Base-by-base conservation (phyloP, 331 rosid genomes). In the Malus hybrid region DNA sequence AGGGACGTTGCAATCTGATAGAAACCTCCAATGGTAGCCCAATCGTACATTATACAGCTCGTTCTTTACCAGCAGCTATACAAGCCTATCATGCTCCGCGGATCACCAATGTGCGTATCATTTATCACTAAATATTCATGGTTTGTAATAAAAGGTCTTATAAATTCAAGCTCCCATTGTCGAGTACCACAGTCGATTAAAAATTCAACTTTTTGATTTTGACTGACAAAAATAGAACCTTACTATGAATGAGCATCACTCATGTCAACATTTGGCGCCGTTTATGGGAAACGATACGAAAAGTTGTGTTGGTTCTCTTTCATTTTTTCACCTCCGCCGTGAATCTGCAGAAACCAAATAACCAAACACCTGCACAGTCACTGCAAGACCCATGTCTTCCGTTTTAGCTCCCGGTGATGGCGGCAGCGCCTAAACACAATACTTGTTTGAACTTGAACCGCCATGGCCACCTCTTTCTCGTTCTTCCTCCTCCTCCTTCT, bases 1-100 rank as follows among this genome's bases (percentile, higher is more conserved):
- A 50, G 0, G 1, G 56, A 50, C 56, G 0, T 50, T 50, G 8
- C 3, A 15, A 50, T 50, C 0, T 50, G 3, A 1, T 2, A 6
- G 8, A 50, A 50, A 50, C 56, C 56, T 15, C n/a, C 55, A 50
- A 15, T 15, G 55, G 55, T 5, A 50, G 8, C n/a, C 55, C 3
- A 7, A 15, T 50, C 3, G n/a, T 15, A 50, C n/a, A 3, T 0
- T 15, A 50, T 50, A 5, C 0, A 50, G 0, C 55, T 0, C 3
- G 1, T 15, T 50, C 7, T 50, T 50, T 50, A 15, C 8, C 1
- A 5, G 8, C 0, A 0, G 8, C n/a, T 1, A 50, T 50, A 50
- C 3, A 50, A 15, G 55, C n/a, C 1, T 50, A 50, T 15, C n/a
- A 2, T 50, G 55, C 55, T 15, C 8, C 1, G 0, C 3, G 19